Evolutionary conservation across 2,329 filamentous ascomycete genomes (phyloP).

Genomic region (Capronia epimyces): DNA sequence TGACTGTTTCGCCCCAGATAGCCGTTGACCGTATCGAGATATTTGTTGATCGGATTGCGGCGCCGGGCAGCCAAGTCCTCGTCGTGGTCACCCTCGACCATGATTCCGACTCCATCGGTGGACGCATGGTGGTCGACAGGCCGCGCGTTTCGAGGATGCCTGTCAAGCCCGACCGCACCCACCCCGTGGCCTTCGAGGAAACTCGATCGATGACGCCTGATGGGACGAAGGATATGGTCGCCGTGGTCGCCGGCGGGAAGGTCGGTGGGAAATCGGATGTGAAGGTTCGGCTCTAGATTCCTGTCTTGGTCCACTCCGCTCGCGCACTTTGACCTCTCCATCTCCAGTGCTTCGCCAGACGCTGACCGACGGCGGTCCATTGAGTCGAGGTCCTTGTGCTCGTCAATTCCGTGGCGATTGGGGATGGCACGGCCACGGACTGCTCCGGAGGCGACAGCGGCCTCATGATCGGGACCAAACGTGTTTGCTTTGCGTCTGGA

Average conservation of each 20-base stretch:
- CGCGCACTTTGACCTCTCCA: neutral
- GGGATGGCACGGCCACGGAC: constrained; percentile 16
- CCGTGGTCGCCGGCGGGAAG: constrained; percentile 8
- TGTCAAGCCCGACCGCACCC: constrained; percentile 17
- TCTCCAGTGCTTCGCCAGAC: neutral
- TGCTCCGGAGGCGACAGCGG: constrained; percentile 18
- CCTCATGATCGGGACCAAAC: constrained; percentile 3
- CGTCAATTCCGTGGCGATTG: neutral
- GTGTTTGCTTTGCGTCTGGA: constrained; percentile 7
- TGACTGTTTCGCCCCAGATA: constrained; percentile 45
- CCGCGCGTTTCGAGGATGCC: constrained; percentile 22
- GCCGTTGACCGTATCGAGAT: constrained; percentile 26
- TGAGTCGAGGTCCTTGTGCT: neutral
- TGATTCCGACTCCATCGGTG: neutral
- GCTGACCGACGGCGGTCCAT: neutral
- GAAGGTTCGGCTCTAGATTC: constrained; percentile 1
- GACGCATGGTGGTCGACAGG: constrained; percentile 1
- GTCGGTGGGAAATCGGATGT: constrained; percentile 17
- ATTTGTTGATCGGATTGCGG: constrained; percentile 18
- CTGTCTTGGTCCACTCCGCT: neutral
- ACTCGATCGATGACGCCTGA: constrained; percentile 10
- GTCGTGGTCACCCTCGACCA: constrained; percentile 10
- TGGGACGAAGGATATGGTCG: constrained; percentile 1
- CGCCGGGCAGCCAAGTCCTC: neutral
- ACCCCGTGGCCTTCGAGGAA: constrained; percentile 25